A percentile compares a stretch with the other conserved stretches of the same genome.
phyloP scores from a whole-genome alignment of 352 stramenopile genomes.

The Globisporangium viniferum region DNA sequence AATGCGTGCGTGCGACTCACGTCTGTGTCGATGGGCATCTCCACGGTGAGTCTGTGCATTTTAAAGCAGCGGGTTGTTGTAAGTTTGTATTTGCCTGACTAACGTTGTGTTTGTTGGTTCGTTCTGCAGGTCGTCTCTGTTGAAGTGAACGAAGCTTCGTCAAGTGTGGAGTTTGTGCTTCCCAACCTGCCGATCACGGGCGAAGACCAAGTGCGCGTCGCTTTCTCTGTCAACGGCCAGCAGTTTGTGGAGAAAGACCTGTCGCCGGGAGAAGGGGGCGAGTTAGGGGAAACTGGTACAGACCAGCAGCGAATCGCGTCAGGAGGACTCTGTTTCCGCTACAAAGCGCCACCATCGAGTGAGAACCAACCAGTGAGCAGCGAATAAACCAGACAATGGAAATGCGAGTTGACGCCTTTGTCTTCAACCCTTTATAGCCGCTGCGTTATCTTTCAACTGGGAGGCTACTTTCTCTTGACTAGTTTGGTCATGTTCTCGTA shows the following conservation, averaged over 20 bases:
- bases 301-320: not conserved
- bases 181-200: constrained; percentile 11
- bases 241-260: constrained; percentile 14
- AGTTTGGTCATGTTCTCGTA: constrained; percentile 47
- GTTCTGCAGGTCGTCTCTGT: constrained; percentile 15
- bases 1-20: constrained; percentile 22
- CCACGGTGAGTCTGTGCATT: constrained; percentile 15
- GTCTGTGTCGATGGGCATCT: constrained; percentile 17
- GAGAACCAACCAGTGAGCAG: not conserved
- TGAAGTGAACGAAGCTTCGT: constrained; percentile 14
- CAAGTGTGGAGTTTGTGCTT: constrained; percentile 15
- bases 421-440: not conserved
- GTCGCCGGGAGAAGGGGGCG: not conserved
- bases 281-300: not conserved
- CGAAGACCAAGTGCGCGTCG: constrained; percentile 15
- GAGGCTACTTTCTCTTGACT: constrained; percentile 28
- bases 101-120: not conserved
- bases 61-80: not conserved
- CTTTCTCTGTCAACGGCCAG: constrained; percentile 19
- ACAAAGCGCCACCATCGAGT: constrained; percentile 6
- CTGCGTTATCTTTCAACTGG: not conserved
- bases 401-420: not conserved
- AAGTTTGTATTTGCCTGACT: not conserved
- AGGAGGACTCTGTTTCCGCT: constrained; percentile 11
- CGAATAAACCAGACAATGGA: constrained; percentile 3